Percentiles rank a stretch among this genome's conserved stretches.
These are phyloP conservation scores for Pyricularia sp. DNA, from an alignment of 2,329 filamentous ascomycete genomes.

Conservation along the genomic window DNA sequence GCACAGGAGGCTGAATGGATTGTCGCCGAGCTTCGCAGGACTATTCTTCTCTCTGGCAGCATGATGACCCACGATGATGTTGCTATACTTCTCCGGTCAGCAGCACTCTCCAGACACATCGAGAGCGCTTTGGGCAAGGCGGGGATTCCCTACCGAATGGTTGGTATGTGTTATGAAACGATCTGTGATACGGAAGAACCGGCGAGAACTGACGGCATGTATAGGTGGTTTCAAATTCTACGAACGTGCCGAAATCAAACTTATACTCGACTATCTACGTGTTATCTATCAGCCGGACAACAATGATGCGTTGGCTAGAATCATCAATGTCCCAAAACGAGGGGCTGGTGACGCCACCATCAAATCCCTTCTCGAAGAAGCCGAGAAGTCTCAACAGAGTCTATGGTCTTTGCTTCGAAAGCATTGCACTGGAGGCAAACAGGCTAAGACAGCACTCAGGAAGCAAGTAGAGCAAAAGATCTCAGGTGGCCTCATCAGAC, in stretches of 20 bases:
- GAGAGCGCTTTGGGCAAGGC: conserved; percentile 72
- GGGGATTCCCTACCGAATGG: conserved; percentile 85
- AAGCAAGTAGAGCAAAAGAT: conserved; percentile 43
- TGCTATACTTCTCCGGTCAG: conserved; percentile 79
- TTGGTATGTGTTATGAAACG: conserved; percentile 41
- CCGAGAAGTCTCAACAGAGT: conserved; percentile 57
- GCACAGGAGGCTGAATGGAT: conserved; percentile 80
- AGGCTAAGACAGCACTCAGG: conserved; percentile 37
- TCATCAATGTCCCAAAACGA: conserved; percentile 77
- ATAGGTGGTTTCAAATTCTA: conserved; percentile 74
- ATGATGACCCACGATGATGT: conserved; percentile 70
- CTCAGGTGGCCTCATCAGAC: conserved; percentile 35
- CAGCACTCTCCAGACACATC: conserved; percentile 73
- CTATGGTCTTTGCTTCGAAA: conserved; percentile 65
- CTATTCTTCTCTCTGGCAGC: conserved; percentile 59
- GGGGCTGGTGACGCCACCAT: conserved; percentile 74
- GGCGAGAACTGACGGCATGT: conserved; percentile 3
- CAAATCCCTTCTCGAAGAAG: conserved; percentile 65
- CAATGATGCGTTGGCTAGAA: conserved; percentile 73
- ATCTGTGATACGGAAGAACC: not conserved
- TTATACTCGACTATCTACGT: conserved; percentile 78
- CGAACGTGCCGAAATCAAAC: conserved; percentile 80
- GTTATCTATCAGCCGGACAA: conserved; percentile 78
- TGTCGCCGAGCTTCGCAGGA: conserved; percentile 69
- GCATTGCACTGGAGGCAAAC: conserved; percentile 41